Conservation (phyloP, 108 stramenopile species). For the Nannochloropsis salina region DNA sequence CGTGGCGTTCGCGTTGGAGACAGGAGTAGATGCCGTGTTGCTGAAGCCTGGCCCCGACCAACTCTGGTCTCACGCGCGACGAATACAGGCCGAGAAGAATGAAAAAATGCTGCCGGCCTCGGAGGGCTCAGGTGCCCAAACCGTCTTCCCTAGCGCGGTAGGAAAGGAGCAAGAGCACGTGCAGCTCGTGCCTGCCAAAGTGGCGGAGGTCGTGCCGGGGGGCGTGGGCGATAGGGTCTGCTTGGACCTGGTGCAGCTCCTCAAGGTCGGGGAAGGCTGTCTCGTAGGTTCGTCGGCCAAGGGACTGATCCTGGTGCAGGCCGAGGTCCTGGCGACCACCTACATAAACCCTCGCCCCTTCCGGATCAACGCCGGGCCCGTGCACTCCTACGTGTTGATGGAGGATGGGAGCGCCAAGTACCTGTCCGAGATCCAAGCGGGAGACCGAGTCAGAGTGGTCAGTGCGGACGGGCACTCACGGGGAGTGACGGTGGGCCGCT, state of each 20-base stretch:
- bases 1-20: slow-evolving; percentile 43
- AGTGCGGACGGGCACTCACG: slow-evolving; percentile 28
- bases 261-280: slow-evolving; percentile 37
- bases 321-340: slow-evolving; percentile 37
- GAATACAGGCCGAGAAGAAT: neutral
- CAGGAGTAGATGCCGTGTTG: slow-evolving; percentile 37
- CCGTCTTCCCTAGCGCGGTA: neutral
- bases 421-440: slow-evolving; percentile 35
- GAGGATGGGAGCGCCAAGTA: slow-evolving; percentile 38
- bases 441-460: slow-evolving; percentile 31
- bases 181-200: slow-evolving; percentile 1
- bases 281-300: slow-evolving; percentile 43
- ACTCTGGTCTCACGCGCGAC: neutral
- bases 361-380: slow-evolving; percentile 42
- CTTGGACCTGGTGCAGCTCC: slow-evolving; percentile 40
- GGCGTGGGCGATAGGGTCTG: slow-evolving; percentile 46
- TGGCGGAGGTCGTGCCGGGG: slow-evolving; percentile 13
- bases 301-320: slow-evolving; percentile 38
- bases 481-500: slow-evolving; percentile 30
- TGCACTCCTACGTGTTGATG: slow-evolving; percentile 38
- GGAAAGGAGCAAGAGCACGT: neutral
- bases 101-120: neutral
- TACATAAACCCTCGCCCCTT: slow-evolving; percentile 36
- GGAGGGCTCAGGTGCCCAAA: slow-evolving; percentile 9
- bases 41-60: neutral